Conservation (phyloP, 306 rosid species). For the Glycine tomentella region DNA sequence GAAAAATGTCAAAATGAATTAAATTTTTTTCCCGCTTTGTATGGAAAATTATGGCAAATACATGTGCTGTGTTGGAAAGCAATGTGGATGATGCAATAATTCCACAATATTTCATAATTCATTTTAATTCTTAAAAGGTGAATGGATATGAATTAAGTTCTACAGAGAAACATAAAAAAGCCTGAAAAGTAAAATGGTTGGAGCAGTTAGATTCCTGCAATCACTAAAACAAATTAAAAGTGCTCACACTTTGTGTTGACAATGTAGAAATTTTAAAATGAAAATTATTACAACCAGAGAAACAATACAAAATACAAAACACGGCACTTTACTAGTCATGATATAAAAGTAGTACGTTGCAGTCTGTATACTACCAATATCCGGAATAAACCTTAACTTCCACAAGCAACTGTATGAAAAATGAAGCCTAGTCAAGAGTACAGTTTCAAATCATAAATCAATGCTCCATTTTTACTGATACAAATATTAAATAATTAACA, state of each 20-base stretch:
- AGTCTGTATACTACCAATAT: not conserved
- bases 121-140: not conserved
- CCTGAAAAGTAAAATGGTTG: not conserved
- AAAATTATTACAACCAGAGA: not conserved
- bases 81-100: not conserved
- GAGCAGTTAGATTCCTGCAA: too few relatives aligned
- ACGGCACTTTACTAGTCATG: not conserved
- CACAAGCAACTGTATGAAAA: not conserved
- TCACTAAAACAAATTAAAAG: too few relatives aligned
- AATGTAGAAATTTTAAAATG: not conserved
- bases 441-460: not conserved
- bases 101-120: not conserved
- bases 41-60: slow-evolving; percentile 11
- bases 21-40: not conserved
- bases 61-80: slow-evolving; percentile 27
- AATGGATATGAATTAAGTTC: not conserved
- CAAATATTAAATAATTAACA: not conserved
- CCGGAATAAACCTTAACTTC: not conserved
- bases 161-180: not conserved
- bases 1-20: slow-evolving; percentile 2
- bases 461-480: not conserved
- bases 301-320: not conserved
- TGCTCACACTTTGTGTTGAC: not conserved
- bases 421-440: not conserved
- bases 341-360: not conserved